Percentiles rank a stretch among this genome's conserved stretches.
Conservation (phyloP, 176 grass and related monocot genomes). For the Oryza brachyantha region DNA sequence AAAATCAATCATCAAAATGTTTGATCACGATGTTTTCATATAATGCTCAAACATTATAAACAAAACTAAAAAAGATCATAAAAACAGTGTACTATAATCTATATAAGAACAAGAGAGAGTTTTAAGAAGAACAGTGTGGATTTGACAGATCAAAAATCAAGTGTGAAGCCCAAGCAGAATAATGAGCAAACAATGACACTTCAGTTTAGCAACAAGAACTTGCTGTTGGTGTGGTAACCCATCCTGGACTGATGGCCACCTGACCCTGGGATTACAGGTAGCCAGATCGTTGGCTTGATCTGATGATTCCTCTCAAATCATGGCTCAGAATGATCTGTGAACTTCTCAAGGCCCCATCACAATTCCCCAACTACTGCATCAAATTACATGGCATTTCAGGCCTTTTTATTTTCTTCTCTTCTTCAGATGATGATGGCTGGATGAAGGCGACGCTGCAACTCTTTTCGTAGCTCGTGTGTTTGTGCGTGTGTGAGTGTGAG, state of each 20-base stretch:
- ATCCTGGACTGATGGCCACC: neutral
- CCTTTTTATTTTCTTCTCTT: too few relatives aligned
- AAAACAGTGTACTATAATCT: neutral
- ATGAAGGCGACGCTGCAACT: constrained; percentile 44
- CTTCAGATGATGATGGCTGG: neutral
- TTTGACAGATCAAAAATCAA: neutral
- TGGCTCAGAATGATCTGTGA: neutral
- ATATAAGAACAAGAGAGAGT: neutral
- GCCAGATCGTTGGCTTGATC: neutral
- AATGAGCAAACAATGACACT: neutral
- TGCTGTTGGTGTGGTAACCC: neutral
- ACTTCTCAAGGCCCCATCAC: neutral
- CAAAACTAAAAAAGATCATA: neutral
- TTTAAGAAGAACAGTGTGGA: neutral
- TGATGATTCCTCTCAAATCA: neutral
- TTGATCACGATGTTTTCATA: too few relatives aligned
- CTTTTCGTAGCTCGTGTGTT: neutral
- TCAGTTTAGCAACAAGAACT: constrained; percentile 8
- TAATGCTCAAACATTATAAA: too few relatives aligned
- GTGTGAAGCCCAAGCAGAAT: too few relatives aligned
- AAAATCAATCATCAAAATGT: neutral
- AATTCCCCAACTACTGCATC: neutral
- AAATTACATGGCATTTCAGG: neutral
- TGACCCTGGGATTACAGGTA: neutral
- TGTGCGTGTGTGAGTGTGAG: neutral